phyloP scores from a whole-genome alignment of 73 alveolate genomes.

The Halteria grandinella region DNA sequence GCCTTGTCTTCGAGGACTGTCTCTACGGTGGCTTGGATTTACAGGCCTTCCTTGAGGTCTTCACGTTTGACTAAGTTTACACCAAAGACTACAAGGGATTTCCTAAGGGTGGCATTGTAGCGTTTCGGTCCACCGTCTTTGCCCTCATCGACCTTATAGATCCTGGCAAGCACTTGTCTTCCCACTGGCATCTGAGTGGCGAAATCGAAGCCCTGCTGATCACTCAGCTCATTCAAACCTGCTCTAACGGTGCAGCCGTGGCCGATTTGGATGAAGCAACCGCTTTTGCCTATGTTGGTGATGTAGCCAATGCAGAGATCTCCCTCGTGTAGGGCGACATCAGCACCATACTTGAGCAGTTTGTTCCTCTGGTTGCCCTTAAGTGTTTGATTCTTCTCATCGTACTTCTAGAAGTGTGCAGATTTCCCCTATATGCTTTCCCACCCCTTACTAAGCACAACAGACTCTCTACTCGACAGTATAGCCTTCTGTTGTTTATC shows the following conservation, averaged over 20 bases:
- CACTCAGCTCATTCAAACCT: conserved; percentile 51
- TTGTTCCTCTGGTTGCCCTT: conserved; percentile 39
- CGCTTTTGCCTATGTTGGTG: conserved; percentile 39
- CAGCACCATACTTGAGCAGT: conserved; percentile 12
- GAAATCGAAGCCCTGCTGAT: conserved; percentile 14
- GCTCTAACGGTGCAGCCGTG: conserved; percentile 56
- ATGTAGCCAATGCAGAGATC: conserved; percentile 56
- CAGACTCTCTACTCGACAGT: conserved; percentile 57
- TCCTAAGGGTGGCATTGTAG: conserved; percentile 48
- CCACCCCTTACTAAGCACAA: conserved; percentile 25
- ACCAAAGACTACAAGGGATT: conserved; percentile 40
- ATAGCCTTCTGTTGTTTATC: conserved; percentile 36
- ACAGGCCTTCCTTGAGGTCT: conserved; percentile 16
- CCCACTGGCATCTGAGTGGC: conserved; percentile 20
- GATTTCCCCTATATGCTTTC: conserved; percentile 14
- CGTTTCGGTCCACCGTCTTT: background rate
- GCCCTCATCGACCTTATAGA: conserved; percentile 22
- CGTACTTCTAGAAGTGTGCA: conserved; percentile 12
- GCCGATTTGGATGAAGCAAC: conserved; percentile 58
- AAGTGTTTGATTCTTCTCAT: conserved; percentile 23
- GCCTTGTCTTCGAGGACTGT: conserved; percentile 36
- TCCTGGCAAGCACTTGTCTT: conserved; percentile 28
- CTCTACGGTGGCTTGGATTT: conserved; percentile 25
- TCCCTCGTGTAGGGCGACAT: conserved; percentile 36
- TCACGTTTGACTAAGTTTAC: conserved; percentile 19